phyloP scores from a whole-genome alignment of 352 stramenopile species.

The Pythium pectinolyticum region DNA sequence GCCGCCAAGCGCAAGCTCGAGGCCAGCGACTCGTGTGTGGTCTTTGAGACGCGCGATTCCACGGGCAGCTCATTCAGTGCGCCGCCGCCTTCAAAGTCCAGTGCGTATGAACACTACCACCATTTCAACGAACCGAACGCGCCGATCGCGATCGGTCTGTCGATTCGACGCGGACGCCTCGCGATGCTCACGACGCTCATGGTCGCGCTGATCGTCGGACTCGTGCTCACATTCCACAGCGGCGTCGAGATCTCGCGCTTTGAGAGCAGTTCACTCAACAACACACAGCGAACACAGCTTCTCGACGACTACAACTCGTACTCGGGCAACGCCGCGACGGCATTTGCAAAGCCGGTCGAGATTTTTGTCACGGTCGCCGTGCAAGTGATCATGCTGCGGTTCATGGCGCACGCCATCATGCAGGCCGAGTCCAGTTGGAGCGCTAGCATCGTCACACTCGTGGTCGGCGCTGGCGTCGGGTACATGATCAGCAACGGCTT shows the following conservation, averaged over 20 bases:
- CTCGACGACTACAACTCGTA: slow-evolving; percentile 13
- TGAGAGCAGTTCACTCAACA: neutral
- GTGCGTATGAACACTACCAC: neutral
- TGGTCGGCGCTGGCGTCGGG: neutral
- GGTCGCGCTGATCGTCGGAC: neutral
- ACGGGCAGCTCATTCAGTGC: neutral
- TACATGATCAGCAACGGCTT: neutral
- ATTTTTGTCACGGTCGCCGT: neutral
- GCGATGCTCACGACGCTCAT: neutral
- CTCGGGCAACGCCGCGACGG: slow-evolving; percentile 1
- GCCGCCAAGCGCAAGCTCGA: neutral
- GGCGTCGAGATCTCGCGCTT: neutral
- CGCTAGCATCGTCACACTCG: neutral
- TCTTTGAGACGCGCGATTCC: neutral
- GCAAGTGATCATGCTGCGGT: slow-evolving; percentile 5
- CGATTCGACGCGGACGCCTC: neutral
- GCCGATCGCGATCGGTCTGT: neutral
- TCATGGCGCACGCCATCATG: neutral
- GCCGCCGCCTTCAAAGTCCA: too few species aligned
- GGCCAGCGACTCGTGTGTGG: neutral
- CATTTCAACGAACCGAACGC: neutral
- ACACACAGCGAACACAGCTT: neutral
- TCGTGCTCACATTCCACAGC: neutral
- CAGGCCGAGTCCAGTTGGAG: neutral
- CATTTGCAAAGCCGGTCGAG: neutral